phyloP scores from a whole-genome alignment of 2,329 filamentous ascomycete genomes.

The Ophiostoma himal-ulmi region DNA sequence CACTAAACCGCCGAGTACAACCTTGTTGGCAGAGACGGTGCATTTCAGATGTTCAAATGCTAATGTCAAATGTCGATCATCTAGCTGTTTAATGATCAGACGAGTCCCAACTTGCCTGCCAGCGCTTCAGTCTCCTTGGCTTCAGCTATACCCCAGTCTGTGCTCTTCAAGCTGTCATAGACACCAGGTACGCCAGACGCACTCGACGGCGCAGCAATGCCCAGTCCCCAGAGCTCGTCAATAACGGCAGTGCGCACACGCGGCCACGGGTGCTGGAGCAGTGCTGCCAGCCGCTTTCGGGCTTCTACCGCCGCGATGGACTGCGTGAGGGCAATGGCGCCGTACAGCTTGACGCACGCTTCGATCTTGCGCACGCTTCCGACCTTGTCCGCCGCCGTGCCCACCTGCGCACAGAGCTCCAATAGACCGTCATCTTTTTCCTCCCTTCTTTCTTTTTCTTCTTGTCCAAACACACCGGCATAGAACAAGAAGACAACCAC shows the following conservation, averaged over 20 bases:
- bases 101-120: conserved; percentile 1
- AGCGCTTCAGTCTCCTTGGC: conserved; percentile 41
- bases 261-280: conserved; percentile 79
- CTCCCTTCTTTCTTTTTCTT: too few relatives aligned
- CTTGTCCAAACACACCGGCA: conserved; percentile 41
- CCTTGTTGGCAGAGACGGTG: background rate
- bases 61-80: background rate
- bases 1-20: background rate
- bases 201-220: background rate
- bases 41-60: background rate
- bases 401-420: conserved; percentile 60
- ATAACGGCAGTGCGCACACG: conserved; percentile 57
- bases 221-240: conserved; percentile 52
- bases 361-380: conserved; percentile 76
- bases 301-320: conserved; percentile 35
- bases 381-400: conserved; percentile 77
- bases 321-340: conserved; percentile 49
- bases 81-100: background rate
- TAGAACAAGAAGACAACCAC: conserved; percentile 72
- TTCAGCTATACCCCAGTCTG: conserved; percentile 54
- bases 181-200: background rate
- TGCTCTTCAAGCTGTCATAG: conserved; percentile 39
- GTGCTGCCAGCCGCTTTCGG: conserved; percentile 61
- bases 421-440: too few relatives aligned
- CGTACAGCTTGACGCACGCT: conserved; percentile 74